A percentile compares a stretch with the other conserved stretches of the same genome.
These are phyloP conservation scores for Rutstroemia sp. DNA, from an alignment of 2,329 filamentous ascomycete genomes.

Conservation along the genomic window DNA sequence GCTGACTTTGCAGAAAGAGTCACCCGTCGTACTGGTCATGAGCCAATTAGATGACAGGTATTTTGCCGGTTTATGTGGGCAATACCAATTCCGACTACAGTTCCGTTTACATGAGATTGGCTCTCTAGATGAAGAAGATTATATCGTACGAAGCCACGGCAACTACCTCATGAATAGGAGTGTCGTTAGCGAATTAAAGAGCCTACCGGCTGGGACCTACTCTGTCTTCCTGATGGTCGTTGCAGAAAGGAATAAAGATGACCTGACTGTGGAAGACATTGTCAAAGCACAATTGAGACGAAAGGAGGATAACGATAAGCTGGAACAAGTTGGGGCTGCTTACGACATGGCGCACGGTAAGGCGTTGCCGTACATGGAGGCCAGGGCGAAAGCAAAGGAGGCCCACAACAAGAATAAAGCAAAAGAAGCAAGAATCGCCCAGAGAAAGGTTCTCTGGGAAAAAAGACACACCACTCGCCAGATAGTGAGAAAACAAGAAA, in stretches of 20 bases:
- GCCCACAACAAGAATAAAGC: conserved; percentile 22
- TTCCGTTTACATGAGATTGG: conserved; percentile 43
- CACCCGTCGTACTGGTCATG: conserved; percentile 51
- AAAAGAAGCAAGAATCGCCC: conserved; percentile 36
- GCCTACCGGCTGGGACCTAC: conserved; percentile 49
- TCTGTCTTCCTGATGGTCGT: conserved; percentile 49
- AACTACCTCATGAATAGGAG: conserved; percentile 52
- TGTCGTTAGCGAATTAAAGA: conserved; percentile 49
- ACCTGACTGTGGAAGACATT: conserved; percentile 46
- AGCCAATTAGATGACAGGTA: conserved; percentile 57
- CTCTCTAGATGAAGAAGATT: conserved; percentile 46
- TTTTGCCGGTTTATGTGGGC: conserved; percentile 52
- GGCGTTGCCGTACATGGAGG: conserved; percentile 43
- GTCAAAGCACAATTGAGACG: conserved; percentile 43
- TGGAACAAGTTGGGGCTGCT: conserved; percentile 48
- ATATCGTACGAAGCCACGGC: conserved; percentile 51
- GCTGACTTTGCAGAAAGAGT: conserved; percentile 47
- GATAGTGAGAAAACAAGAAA: conserved; percentile 33
- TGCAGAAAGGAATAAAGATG: conserved; percentile 38
- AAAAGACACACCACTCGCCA: conserved; percentile 36
- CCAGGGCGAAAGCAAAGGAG: conserved; percentile 37
- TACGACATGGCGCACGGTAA: conserved; percentile 56
- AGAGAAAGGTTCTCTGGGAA: conserved; percentile 42
- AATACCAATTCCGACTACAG: conserved; percentile 44
- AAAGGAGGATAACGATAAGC: conserved; percentile 48